Conservation (phyloP, 2,329 filamentous ascomycete genomes). For the Pseudogymnoascus sp. region DNA sequence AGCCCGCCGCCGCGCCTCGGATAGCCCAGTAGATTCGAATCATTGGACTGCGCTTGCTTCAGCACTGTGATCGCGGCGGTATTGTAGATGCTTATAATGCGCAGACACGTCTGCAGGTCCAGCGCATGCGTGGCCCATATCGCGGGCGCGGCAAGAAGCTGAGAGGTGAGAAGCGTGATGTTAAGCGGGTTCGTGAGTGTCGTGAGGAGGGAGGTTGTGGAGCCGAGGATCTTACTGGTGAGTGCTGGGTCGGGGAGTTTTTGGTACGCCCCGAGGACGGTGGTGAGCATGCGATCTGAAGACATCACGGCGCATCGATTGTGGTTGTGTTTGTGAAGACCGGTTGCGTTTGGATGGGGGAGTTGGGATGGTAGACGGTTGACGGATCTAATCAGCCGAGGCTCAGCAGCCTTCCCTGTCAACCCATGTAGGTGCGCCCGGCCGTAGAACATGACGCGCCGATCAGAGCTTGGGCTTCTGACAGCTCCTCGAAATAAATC, state of each 20-base stretch:
- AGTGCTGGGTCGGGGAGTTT: conserved; percentile 20
- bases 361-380: background rate
- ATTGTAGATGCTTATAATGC: conserved; percentile 50
- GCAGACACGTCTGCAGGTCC: conserved; percentile 43
- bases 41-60: conserved; percentile 45
- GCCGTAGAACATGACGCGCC: background rate
- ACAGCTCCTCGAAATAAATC: background rate
- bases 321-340: background rate
- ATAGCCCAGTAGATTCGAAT: conserved; percentile 39
- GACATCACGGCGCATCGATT: conserved; percentile 13
- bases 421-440: conserved; percentile 2
- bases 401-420: background rate
- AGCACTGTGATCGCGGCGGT: conserved; percentile 36
- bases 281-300: conserved; percentile 28
- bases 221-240: conserved; percentile 35
- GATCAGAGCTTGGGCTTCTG: background rate
- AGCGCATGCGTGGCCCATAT: conserved; percentile 46
- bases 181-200: conserved; percentile 53
- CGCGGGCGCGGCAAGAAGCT: conserved; percentile 51
- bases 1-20: conserved; percentile 42
- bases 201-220: conserved; percentile 48
- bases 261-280: conserved; percentile 28
- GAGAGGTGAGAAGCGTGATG: conserved; percentile 49
- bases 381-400: background rate
- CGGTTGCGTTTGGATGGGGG: background rate